These are phyloP conservation scores for Gnomoniopsis smithogilvyi DNA, from an alignment of 2,329 filamentous ascomycete species.

Conservation along the genomic window DNA sequence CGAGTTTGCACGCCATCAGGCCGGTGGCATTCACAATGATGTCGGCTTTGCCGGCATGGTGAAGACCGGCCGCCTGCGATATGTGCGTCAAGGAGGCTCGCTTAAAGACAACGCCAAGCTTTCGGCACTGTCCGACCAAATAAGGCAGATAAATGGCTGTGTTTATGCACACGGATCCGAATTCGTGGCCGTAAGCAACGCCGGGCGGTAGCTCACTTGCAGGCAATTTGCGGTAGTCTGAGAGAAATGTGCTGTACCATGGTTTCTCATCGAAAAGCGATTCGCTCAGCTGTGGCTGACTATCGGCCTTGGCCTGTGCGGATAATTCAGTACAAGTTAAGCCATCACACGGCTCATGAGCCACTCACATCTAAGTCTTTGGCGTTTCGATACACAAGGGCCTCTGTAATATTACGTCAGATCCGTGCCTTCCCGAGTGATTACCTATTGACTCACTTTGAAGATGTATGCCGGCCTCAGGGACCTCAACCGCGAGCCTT, in stretches of 20 bases:
- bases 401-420: constrained; percentile 33
- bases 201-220: constrained; percentile 57
- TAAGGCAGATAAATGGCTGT: constrained; percentile 83
- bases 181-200: constrained; percentile 69
- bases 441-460: constrained; percentile 47
- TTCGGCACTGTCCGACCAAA: constrained; percentile 76
- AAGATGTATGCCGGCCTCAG: constrained; percentile 78
- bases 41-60: constrained; percentile 57
- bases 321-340: neutral
- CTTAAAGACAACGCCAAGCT: constrained; percentile 66
- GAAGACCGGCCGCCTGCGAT: constrained; percentile 60
- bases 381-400: constrained; percentile 49
- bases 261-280: constrained; percentile 65
- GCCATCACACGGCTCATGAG: too few species aligned
- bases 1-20: constrained; percentile 69
- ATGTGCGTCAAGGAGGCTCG: constrained; percentile 68
- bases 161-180: constrained; percentile 89
- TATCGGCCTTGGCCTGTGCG: neutral
- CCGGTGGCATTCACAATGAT: constrained; percentile 85
- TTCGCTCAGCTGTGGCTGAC: constrained; percentile 51
- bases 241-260: constrained; percentile 71
- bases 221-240: constrained; percentile 64
- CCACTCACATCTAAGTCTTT: constrained; percentile 50
- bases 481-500: constrained; percentile 59
- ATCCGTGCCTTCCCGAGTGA: neutral